phyloP scores from a whole-genome alignment of 2,329 filamentous ascomycete species.

The Aspergillus latus region DNA sequence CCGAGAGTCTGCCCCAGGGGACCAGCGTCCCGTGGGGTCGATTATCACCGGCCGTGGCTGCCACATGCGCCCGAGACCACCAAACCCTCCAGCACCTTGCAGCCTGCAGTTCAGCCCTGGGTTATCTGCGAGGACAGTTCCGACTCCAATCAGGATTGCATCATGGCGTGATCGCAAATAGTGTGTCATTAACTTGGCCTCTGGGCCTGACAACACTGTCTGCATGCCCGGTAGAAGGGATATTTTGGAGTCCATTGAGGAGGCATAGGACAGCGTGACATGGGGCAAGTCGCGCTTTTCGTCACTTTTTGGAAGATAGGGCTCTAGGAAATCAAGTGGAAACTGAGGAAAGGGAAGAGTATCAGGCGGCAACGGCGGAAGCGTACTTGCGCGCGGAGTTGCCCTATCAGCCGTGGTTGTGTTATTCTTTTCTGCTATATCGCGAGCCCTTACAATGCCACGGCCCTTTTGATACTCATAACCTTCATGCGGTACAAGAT shows the following conservation, averaged over 20 bases:
- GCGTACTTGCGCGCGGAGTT: constrained; percentile 15
- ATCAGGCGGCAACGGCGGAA: constrained; percentile 36
- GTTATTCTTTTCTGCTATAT: constrained; percentile 7
- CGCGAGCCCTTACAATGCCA: constrained; percentile 40
- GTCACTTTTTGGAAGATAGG: constrained; percentile 50
- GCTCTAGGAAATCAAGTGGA: constrained; percentile 48
- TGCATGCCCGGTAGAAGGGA: constrained; percentile 75
- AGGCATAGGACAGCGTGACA: constrained; percentile 85
- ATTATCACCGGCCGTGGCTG: constrained; percentile 82
- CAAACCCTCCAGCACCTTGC: constrained; percentile 58
- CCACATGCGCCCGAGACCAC: constrained; percentile 50
- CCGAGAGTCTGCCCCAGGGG: constrained; percentile 59
- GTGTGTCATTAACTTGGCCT: constrained; percentile 91
- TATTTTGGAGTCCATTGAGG: constrained; percentile 80
- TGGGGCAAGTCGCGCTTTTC: constrained; percentile 46
- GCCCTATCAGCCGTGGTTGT: constrained; percentile 13
- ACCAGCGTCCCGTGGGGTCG: constrained; percentile 76
- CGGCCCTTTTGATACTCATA: constrained; percentile 47
- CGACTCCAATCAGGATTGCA: constrained; percentile 80
- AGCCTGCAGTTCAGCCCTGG: constrained; percentile 82
- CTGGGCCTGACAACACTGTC: constrained; percentile 77
- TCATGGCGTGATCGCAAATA: constrained; percentile 79
- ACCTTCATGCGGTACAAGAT: constrained; percentile 46
- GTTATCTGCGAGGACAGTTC: constrained; percentile 80
- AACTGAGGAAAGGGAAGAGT: constrained; percentile 48